Evolutionary conservation across 257 asterid species (phyloP).

Genomic region (Solanum tarijense): DNA sequence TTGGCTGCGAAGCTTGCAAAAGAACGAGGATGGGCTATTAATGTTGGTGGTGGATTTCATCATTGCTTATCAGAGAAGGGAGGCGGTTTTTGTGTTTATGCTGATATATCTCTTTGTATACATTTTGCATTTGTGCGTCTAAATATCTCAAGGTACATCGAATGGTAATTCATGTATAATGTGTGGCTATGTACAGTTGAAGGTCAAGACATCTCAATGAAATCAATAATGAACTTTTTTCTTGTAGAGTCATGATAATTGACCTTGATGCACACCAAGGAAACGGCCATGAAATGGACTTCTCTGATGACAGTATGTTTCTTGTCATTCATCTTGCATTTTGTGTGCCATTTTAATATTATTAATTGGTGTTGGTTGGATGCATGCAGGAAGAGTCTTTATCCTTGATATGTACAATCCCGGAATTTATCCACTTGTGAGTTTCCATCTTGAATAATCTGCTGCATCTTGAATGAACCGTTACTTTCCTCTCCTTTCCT

Average conservation of each 20-base stretch:
- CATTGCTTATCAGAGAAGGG: slow-evolving; percentile 86
- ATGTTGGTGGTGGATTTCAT: slow-evolving; percentile 96
- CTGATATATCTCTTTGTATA: slow-evolving; percentile 90
- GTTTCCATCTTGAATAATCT: slow-evolving; percentile 13
- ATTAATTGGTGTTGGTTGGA: slow-evolving; percentile 10
- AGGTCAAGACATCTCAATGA: neutral
- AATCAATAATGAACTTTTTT: neutral
- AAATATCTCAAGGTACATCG: slow-evolving; percentile 59
- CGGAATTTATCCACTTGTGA: slow-evolving; percentile 80
- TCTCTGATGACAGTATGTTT: slow-evolving; percentile 60
- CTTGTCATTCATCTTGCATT: slow-evolving; percentile 11
- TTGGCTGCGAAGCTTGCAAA: slow-evolving; percentile 93
- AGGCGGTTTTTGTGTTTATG: slow-evolving; percentile 93
- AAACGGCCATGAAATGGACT: slow-evolving; percentile 88
- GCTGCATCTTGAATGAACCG: neutral
- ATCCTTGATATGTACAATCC: slow-evolving; percentile 95
- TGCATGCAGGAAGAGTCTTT: slow-evolving; percentile 72
- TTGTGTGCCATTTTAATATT: slow-evolving; percentile 2
- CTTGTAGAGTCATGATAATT: slow-evolving; percentile 76
- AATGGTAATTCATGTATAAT: neutral
- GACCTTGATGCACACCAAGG: slow-evolving; percentile 99
- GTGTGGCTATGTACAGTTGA: neutral
- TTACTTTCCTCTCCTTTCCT: neutral
- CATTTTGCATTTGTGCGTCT: slow-evolving; percentile 60
- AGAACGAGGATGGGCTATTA: slow-evolving; percentile 96